Evolutionary conservation across 1,284 basidiomycete species (phyloP), one percentile per base, ranked within the genome.

Genomic region (Sutorius eximius): DNA sequence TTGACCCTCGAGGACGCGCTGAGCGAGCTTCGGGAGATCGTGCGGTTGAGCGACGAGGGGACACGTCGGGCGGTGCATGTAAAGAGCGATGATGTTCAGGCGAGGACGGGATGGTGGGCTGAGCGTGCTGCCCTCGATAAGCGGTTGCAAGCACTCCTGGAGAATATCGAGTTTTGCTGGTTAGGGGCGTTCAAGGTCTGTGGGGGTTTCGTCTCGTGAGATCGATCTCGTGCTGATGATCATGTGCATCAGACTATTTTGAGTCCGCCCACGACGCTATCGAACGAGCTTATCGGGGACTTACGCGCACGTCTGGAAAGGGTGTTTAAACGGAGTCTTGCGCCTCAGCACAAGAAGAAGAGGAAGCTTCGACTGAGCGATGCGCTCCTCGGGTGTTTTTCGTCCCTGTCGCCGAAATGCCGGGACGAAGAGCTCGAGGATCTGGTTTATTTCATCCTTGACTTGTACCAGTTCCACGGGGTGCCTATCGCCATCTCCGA

Each of bases 381-480:
- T 58, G 73, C 79, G 3, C 75, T 98, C 4, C 73, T 98, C n/a
- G 83, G 89, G 61, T 93, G 92, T 70, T 93, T 99, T 65, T 86
- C 93, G 0, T 85, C 86, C 0, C 77, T 99, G 1, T 84, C 88
- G 1, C 84, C 90, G 0, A 85, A 86, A 60, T 93, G 91, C 61
- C 82, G 84, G 24, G 92, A 97, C 61, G 96, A 99, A 67, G 96
- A 98, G 65, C 77, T 98, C 15, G 95, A 98, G 69, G 97, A 99
- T 67, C 75, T 98, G 37, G 83, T 94, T 8, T 97, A 96, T 72
- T 98, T 97, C 73, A 82, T 97, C 22, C 80, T 98, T 46, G 97
- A 98, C 67, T 80, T 95, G 0, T 95, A 95, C 70, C 95, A 97
- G 65, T 91, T 96, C 72, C 87, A 94, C 63, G 96, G 95, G 2